Base-by-base conservation (phyloP, 83 land plant genomes). In the Picea abies region DNA sequence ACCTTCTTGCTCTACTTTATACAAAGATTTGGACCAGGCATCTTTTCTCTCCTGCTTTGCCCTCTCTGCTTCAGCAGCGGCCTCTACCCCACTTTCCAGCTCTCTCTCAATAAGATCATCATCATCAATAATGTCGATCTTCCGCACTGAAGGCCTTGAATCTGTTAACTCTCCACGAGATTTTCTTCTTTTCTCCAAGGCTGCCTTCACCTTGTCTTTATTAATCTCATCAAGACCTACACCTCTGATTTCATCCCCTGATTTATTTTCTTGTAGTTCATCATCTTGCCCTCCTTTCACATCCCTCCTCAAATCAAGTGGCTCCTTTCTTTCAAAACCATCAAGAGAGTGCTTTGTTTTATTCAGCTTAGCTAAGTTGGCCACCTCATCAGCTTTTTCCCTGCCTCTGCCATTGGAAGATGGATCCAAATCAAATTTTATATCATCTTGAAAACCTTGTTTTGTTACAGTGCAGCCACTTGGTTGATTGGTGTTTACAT, bases 61-160 rank as follows among this genome's bases (percentile, higher is more conserved):
- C 85, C 85, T 90, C 89, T 89, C 92, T 56, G 79, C 86, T 75
- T 90, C 94, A 11, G 84, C 90, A 62, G 89, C 87, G 82, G 83
- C 80, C 83, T 92, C 95, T 71, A 92, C 76, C 0, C 94, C 96
- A 86, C 86, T 92, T 82, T 96, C 98, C 20, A 96, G 86, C 84
- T 90, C 96, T 76, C 92, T 86, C 82, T 93, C 98, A 41, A 93
- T 89, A 8, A 90, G 86, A 82, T 92, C 96, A 82, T 93, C 94
- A 63, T 93, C 96, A 88, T 94, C 96, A 63, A 90, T 86, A 41
- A 89, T 94, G 22, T 63, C 84, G 71, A 86, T 86, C 60, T 80
- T 78, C 26, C 83, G 17, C 7, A 70, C 32, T 69, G 60, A 23
- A 84, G 87, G 80, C 80, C 64, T 86, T 60, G 80, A 63, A 20